phyloP scores from a whole-genome alignment of 83 land plant species.

The Picea engelmannii region DNA sequence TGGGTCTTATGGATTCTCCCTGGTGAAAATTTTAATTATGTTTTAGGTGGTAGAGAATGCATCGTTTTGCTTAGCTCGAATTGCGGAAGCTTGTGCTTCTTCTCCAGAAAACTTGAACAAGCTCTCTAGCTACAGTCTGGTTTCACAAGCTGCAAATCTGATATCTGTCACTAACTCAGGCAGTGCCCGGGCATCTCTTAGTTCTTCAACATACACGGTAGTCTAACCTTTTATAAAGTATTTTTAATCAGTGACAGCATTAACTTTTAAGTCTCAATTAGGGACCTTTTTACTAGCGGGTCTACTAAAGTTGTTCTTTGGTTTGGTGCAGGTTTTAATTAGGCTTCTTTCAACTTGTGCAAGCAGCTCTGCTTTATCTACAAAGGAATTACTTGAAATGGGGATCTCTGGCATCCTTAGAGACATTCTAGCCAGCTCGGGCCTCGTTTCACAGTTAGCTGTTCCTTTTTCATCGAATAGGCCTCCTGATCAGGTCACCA shows the following conservation, averaged over 20 bases:
- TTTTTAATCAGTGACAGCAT: too few relatives aligned
- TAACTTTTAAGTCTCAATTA: not conserved
- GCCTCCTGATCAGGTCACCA: conserved; percentile 46
- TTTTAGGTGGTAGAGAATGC: conserved; percentile 65
- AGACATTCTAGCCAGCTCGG: conserved; percentile 42
- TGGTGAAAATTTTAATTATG: not conserved
- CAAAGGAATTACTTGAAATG: conserved; percentile 40
- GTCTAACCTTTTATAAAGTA: not conserved
- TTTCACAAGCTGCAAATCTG: conserved; percentile 42
- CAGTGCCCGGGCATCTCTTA: conserved; percentile 44
- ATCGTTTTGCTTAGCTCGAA: conserved; percentile 46
- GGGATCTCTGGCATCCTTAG: conserved; percentile 46
- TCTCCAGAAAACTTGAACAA: conserved; percentile 46
- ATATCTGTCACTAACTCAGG: conserved; percentile 37
- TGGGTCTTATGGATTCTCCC: not conserved
- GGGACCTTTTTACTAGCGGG: not conserved
- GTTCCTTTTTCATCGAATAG: conserved; percentile 36
- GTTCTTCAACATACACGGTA: conserved; percentile 54
- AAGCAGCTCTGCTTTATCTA: conserved; percentile 47
- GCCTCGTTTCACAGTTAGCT: conserved; percentile 40
- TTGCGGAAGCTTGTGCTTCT: conserved; percentile 46
- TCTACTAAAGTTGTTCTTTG: not conserved
- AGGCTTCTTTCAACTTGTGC: conserved; percentile 51
- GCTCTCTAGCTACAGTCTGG: conserved; percentile 48
- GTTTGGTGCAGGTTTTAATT: conserved; percentile 42